Base-by-base conservation (phyloP, 164 flowering plant species). In the Litsea cubeba region DNA sequence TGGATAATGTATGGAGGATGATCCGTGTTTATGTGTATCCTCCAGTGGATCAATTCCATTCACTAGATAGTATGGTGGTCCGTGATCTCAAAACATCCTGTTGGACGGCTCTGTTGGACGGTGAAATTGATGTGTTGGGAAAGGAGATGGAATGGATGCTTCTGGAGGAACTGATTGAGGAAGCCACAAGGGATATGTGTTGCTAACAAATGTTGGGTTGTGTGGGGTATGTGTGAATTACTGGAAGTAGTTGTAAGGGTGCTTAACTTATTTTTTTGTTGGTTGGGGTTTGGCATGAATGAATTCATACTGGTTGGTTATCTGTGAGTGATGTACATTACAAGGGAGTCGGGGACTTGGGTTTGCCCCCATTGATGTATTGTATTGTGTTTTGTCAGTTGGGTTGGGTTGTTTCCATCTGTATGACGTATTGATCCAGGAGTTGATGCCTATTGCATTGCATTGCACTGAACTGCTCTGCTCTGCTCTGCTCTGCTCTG, bases 81-180 rank as follows among this genome's bases (percentile, higher is more conserved):
- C 72, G 69, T 1, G 92, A 91, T 76, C 75, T 93, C 18, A 75
- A 75, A 15, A 79, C 74, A 5, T 71, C 67, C 23, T 84, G 84
- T 22, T 95, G 95, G 97, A 75, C 75, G 18, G 78, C 72, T 17
- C 71, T 79, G 74, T 72, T 82, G 54, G 79, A 82, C 63, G 87
- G 84, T 54, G 94, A 90, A 71, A 69, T 79, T 18, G 78, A 75
- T 73, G 74, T 63, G 50, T 18, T 93, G 7, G 91, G 87, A 20
- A 79, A 79, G 75, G 96, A 89, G 32, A 65, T 91, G 57, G 99
- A 88, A 78, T 62, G 71, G 70, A 62, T 75, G 78, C 86, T 95
- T 54, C 78, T 87, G 10, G 80, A 78, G 35, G 95, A 90, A 28
- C 72, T 95, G 72, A 79, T 93, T 57, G 87, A 85, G 51, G 98